Conservation (phyloP, 345 rosid species). For the Diplotaxis tenuifolia region DNA sequence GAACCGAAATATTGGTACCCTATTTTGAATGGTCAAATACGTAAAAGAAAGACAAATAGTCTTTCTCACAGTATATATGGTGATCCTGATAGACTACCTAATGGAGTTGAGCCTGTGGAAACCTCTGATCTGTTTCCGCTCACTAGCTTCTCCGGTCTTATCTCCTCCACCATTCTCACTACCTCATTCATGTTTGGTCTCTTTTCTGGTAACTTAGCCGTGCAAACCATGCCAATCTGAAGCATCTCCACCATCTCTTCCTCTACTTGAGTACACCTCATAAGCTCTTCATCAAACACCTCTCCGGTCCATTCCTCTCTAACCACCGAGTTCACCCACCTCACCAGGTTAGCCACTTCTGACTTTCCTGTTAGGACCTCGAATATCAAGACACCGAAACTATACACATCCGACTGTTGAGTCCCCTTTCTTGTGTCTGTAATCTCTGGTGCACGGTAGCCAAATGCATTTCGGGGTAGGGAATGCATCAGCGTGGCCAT, state of each 20-base stretch:
- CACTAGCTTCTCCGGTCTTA: slow-evolving; percentile 49
- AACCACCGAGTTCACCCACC: slow-evolving; percentile 96
- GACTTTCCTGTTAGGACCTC: slow-evolving; percentile 89
- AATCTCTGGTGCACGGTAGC: slow-evolving; percentile 91
- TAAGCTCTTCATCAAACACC: slow-evolving; percentile 80
- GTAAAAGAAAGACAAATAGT: slow-evolving; percentile 24
- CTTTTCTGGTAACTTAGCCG: slow-evolving; percentile 66
- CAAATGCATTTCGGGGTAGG: slow-evolving; percentile 63
- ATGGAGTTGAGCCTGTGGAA: slow-evolving; percentile 45
- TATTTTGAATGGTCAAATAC: slow-evolving; percentile 23
- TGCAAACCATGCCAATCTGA: slow-evolving; percentile 89
- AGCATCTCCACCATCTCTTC: slow-evolving; percentile 98
- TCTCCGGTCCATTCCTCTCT: slow-evolving; percentile 99
- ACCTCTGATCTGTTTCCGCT: slow-evolving; percentile 45
- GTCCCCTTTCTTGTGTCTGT: slow-evolving; percentile 77
- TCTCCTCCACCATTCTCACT: slow-evolving; percentile 70
- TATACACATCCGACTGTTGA: slow-evolving; percentile 72
- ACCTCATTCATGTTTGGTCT: slow-evolving; percentile 74
- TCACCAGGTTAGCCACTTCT: slow-evolving; percentile 72
- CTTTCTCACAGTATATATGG: slow-evolving; percentile 39
- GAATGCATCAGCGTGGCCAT: slow-evolving; percentile 68
- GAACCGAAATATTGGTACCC: slow-evolving; percentile 17
- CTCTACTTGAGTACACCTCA: slow-evolving; percentile 86
- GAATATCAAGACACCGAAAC: slow-evolving; percentile 80
- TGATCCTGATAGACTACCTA: slow-evolving; percentile 41